Base-by-base conservation (phyloP, 768 basidiomycete species). In the Lentinula edodes region DNA sequence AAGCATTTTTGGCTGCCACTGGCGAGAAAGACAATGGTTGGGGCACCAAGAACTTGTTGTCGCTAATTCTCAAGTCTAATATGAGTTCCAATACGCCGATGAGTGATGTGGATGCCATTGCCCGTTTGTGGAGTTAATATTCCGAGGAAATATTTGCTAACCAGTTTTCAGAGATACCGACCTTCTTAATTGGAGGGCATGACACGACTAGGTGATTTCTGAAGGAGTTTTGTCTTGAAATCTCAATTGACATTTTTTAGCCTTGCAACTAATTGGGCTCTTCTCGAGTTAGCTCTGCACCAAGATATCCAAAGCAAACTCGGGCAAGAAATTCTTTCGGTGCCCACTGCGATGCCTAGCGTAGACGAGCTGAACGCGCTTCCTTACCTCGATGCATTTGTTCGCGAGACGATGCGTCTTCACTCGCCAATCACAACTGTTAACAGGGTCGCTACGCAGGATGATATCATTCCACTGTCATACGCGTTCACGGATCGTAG, bases 341-440 rank as follows among this genome's bases (percentile, higher is more conserved):
- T 87, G 12, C 66, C 75, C 0, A 83, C 82, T 0, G 83, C 88
- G 9, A 81, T 73, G 1, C 88, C 89, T 4, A 78, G 80, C 3
- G 89, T 90, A 85, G 89, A 91, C 39, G 80, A 86, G 39, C 78
- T 92, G 1, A 80, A 82, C 60, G 75, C 80, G 3, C 75, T 93
- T 5, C 80, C 86, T 0, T 90, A 88, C 66, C 83, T 93, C 20
- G 90, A 90, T 62, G 75, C 74, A 18, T 80, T 88, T 9, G 76
- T 87, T 1, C 79, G 82, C 12, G 88, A 90, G 71, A 81, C 79
- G 0, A 70, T 89, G 61, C 80, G 88, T 0, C 52, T 86, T 1
- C 77, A 88, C 62, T 60, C 85, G 0, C 85, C 85, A 0, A 79
- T 88, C 5, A 72, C 79, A 1, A 65, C 63, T 13, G 78, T 78